A percentile compares a stretch with the other conserved stretches of the same genome.
Evolutionary conservation across 208 protist species (phyloP).

Genomic region (Trypanosoma avium): DNA sequence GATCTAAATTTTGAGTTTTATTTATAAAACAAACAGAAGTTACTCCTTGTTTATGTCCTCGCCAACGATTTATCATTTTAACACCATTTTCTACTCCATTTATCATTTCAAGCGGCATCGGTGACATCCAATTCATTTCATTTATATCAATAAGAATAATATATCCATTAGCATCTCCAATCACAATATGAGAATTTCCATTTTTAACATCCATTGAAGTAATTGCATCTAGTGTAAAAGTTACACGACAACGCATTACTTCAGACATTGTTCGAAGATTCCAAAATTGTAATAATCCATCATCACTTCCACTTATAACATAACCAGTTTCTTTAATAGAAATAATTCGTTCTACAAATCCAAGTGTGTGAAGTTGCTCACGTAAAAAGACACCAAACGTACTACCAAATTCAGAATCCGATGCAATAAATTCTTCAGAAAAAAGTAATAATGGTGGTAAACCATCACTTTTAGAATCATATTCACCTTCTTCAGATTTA

Average conservation of each 20-base stretch:
- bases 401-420: background rate
- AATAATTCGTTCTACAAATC: constrained; percentile 46
- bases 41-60: constrained; percentile 56
- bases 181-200: constrained; percentile 29
- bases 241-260: constrained; percentile 64
- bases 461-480: background rate
- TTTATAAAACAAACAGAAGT: constrained; percentile 45
- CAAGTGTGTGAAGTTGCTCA: constrained; percentile 30
- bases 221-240: constrained; percentile 51
- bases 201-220: constrained; percentile 45
- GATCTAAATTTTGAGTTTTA: background rate
- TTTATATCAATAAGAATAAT: constrained; percentile 64
- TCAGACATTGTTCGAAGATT: constrained; percentile 52
- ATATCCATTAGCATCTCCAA: constrained; percentile 60
- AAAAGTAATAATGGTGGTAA: constrained; percentile 28
- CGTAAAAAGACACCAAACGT: constrained; percentile 19
- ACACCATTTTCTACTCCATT: constrained; percentile 26
- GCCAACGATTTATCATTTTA: constrained; percentile 68
- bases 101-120: constrained; percentile 24
- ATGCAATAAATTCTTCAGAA: constrained; percentile 20
- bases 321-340: constrained; percentile 37
- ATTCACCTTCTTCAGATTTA: background rate
- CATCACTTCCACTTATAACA: constrained; percentile 67
- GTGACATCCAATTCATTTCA: constrained; percentile 16
- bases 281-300: constrained; percentile 85